A percentile compares a stretch with the other conserved stretches of the same genome.
These are phyloP conservation scores for Hemileccinum impolitum DNA, from an alignment of 768 basidiomycete species.

Conservation along the genomic window DNA sequence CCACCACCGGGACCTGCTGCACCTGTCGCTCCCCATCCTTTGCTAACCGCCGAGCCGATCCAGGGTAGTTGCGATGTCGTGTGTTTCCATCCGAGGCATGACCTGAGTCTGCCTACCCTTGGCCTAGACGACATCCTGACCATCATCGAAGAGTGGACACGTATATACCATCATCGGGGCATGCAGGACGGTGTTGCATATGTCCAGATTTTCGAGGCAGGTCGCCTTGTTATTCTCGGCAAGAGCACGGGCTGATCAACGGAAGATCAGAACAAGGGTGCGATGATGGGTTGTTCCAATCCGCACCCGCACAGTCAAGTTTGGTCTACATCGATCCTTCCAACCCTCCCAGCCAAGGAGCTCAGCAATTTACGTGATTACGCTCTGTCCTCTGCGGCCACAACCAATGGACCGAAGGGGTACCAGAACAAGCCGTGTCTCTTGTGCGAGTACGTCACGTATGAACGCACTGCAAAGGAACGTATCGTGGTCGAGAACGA, in stretches of 20 bases:
- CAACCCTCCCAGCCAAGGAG: slow-evolving; percentile 67
- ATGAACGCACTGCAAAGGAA: slow-evolving; percentile 53
- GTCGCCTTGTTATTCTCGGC: slow-evolving; percentile 1
- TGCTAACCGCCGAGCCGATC: slow-evolving; percentile 63
- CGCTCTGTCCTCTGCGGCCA: slow-evolving; percentile 30
- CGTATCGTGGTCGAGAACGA: slow-evolving; percentile 71
- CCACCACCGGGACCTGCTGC: slow-evolving; percentile 55
- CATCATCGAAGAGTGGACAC: slow-evolving; percentile 73
- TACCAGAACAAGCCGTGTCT: slow-evolving; percentile 61
- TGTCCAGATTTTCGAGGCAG: slow-evolving; percentile 85
- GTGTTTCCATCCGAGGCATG: slow-evolving; percentile 82
- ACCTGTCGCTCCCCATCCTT: slow-evolving; percentile 53
- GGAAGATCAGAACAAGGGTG: slow-evolving; percentile 71
- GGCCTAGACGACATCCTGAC: slow-evolving; percentile 50
- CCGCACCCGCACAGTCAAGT: slow-evolving; percentile 93
- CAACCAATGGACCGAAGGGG: slow-evolving; percentile 50
- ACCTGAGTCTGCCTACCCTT: slow-evolving; percentile 77
- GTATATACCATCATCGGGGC: slow-evolving; percentile 59
- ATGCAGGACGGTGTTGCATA: slow-evolving; percentile 66
- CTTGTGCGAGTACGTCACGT: slow-evolving; percentile 75
- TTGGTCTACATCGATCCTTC: slow-evolving; percentile 75
- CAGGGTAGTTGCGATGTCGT: slow-evolving; percentile 86
- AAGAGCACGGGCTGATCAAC: slow-evolving; percentile 1
- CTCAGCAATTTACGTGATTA: slow-evolving; percentile 55
- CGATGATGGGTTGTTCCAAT: slow-evolving; percentile 95